Base-by-base conservation (phyloP, 352 stramenopile genomes). In the Elongisporangium anandrum region DNA sequence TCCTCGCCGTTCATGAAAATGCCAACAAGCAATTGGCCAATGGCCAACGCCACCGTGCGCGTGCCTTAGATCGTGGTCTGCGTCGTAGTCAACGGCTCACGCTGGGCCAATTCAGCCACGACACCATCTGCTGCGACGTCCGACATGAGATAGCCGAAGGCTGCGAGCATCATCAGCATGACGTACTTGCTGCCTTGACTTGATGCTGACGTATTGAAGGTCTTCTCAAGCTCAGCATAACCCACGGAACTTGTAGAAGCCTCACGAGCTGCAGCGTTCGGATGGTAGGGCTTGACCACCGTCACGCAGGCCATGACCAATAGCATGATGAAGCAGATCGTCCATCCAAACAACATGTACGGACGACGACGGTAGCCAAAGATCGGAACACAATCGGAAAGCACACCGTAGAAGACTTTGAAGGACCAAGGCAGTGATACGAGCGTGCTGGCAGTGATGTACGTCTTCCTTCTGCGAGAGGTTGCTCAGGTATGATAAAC, bases 331-430 rank as follows among this genome's bases (percentile, higher is more conserved):
- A 70, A 48, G 48, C 60, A 79, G 6, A 76, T 48, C 8, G 50
- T 22, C 73, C 73, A 82, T 6, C 73, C 73, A 8, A 82, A 47
- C 9, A 82, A 49, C 65, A 82, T 79, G 52, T 66, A 82, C 1
- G 73, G 66, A 41, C 70, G 70, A 57, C 73, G 70, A 47, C 73
- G 73, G 52, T 77, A 79, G 22, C 73, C 73, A 20, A 59, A 72
- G 60, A 83, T 74, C 15, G 73, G 72, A 23, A 68, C 51, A 45
- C 69, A 77, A 50, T 86, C 73, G 0, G 73, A 75, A 0, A 69
- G 8, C 39, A 79, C 63, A 16, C 66, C 68, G 51, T 75, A 69
- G 34, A 77, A 59, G 10, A 73, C 59, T 50, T 75, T 77, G 61
- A 75, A 70, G 17, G 66, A 77, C 69, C 69, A 77, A 3, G 68